Conservation (phyloP, 345 rosid genomes). For the Aegle marmelos region DNA sequence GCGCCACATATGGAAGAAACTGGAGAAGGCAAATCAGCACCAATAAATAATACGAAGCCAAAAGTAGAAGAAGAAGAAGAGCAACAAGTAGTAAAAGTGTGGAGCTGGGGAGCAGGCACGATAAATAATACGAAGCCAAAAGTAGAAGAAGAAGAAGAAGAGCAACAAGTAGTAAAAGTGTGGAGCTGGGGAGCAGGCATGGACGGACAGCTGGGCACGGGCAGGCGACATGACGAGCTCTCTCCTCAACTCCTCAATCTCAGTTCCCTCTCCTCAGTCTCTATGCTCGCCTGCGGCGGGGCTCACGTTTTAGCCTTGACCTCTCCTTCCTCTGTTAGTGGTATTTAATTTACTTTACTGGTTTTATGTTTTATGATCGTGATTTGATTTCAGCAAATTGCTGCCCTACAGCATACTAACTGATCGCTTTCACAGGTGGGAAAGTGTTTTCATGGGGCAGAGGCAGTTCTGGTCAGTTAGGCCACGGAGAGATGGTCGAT, state of each 20-base stretch:
- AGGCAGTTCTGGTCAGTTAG: slow-evolving; percentile 90
- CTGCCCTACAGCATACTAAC: too few species aligned
- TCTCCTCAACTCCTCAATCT: slow-evolving; percentile 67
- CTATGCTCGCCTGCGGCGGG: slow-evolving; percentile 83
- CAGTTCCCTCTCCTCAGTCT: slow-evolving; percentile 47
- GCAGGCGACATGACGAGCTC: slow-evolving; percentile 64
- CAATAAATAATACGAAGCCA: not conserved
- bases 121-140: too few species aligned
- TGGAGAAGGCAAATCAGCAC: not conserved
- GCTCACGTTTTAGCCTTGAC: slow-evolving; percentile 83
- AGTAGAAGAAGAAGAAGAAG: slow-evolving; percentile 4
- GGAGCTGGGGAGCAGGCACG: slow-evolving; percentile 99
- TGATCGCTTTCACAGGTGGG: slow-evolving; percentile 44
- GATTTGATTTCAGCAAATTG: not conserved
- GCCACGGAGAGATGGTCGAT: slow-evolving; percentile 59
- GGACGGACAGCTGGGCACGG: slow-evolving; percentile 85
- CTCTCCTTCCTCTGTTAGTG: slow-evolving; percentile 7
- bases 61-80: slow-evolving; percentile 3
- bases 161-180: slow-evolving; percentile 20
- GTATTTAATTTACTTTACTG: not conserved
- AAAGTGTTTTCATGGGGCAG: slow-evolving; percentile 84
- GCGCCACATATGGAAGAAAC: slow-evolving; percentile 9
- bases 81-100: slow-evolving; percentile 26
- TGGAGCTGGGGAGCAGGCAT: slow-evolving; percentile 99
- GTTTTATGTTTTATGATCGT: not conserved